Evolutionary conservation across 371 early-diverging fungal species (phyloP).

Genomic region (Mortierella sp.): DNA sequence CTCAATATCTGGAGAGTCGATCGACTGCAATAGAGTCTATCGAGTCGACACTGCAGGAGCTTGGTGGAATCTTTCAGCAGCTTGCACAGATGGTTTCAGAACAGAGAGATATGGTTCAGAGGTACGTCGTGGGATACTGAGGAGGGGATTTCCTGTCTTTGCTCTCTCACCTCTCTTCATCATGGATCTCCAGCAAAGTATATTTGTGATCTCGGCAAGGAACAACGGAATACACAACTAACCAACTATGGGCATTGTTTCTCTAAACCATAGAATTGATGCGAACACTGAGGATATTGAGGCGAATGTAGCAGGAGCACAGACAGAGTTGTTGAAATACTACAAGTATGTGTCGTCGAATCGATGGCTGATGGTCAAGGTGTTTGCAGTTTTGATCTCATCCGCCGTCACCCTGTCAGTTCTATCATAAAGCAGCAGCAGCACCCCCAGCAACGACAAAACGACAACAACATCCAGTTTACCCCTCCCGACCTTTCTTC

Average conservation of each 20-base stretch:
- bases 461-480: too few relatives aligned
- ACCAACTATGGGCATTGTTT: background rate
- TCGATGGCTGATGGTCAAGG: conserved; percentile 94
- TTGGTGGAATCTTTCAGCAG: conserved; percentile 96
- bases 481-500: too few relatives aligned
- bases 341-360: conserved; percentile 92
- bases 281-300: conserved; percentile 94
- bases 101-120: conserved; percentile 94
- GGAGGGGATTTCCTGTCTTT: too few relatives aligned
- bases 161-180: too few relatives aligned
- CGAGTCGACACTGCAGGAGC: conserved; percentile 96
- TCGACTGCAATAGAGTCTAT: conserved; percentile 93
- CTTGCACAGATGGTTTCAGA: conserved; percentile 94
- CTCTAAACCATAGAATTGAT: conserved; percentile 77
- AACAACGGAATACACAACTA: background rate
- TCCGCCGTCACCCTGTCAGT: conserved; percentile 50
- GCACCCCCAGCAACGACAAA: too few relatives aligned
- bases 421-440: conserved; percentile 36
- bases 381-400: conserved; percentile 82
- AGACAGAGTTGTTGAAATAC: conserved; percentile 90
- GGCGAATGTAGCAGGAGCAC: conserved; percentile 91
- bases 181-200: too few relatives aligned
- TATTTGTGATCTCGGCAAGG: background rate
- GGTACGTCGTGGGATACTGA: conserved; percentile 66
- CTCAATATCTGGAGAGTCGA: conserved; percentile 84